phyloP scores from a whole-genome alignment of 129 eudicot genomes.

The Dittrichia graveolens region DNA sequence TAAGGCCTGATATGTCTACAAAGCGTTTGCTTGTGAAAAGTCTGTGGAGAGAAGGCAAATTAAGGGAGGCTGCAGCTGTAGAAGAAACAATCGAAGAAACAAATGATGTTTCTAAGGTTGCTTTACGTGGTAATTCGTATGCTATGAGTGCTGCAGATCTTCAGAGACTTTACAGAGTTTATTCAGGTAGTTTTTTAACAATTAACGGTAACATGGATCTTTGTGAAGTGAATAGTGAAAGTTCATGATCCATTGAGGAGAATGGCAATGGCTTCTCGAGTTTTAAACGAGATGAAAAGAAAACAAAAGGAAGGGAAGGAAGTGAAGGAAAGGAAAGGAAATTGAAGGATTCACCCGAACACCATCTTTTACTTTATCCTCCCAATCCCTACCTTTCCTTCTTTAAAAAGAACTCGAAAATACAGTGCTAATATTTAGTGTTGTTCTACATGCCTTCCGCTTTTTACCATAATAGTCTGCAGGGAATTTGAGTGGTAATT shows the following conservation, averaged over 20 bases:
- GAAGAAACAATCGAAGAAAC: constrained; percentile 61
- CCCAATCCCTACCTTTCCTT: too few relatives aligned
- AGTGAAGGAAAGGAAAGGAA: too few relatives aligned
- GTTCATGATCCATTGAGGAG: background rate
- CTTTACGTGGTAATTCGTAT: constrained; percentile 51
- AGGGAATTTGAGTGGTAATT: background rate
- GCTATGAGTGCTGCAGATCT: constrained; percentile 58
- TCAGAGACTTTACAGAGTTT: constrained; percentile 43
- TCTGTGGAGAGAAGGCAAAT: constrained; percentile 81
- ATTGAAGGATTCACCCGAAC: too few relatives aligned
- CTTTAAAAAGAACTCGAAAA: too few relatives aligned
- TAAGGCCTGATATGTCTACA: constrained; percentile 60
- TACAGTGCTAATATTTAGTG: too few relatives aligned
- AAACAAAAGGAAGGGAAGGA: too few relatives aligned
- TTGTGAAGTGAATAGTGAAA: constrained; percentile 18
- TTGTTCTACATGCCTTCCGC: too few relatives aligned
- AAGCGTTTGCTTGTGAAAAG: constrained; percentile 78
- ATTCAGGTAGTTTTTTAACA: constrained; percentile 40
- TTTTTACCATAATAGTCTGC: too few relatives aligned
- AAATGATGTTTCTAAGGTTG: constrained; percentile 42
- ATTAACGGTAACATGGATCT: constrained; percentile 14
- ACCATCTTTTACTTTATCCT: too few relatives aligned
- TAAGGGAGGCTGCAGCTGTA: constrained; percentile 80
- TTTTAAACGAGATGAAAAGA: too few relatives aligned
- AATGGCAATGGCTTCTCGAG: too few relatives aligned